Base-by-base conservation (phyloP, 305 asterid genomes). In the Fraxinus floribunda region DNA sequence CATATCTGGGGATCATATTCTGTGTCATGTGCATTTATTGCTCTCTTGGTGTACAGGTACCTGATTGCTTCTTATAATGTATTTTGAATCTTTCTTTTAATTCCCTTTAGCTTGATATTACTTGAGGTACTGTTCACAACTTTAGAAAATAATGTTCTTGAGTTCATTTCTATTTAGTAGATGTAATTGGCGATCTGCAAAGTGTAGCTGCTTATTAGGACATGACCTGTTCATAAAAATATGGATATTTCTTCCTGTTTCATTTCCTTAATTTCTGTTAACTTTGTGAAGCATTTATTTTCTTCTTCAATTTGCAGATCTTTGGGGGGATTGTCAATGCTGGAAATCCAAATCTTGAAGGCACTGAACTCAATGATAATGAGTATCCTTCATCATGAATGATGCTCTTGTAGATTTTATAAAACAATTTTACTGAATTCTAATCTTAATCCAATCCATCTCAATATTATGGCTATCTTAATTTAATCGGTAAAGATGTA, bases 31-130 rank as follows among this genome's bases (percentile, higher is more conserved):
- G 99, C 93, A 80, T 96, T 80, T 96, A 96, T 80, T 94, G 99
- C 89, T 94, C 99, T 79, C 80, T 94, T 64, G 98, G 97, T 83
- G 91, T 96, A 81, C 99, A 96, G 99, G 99, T 94, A 89, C 30
- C 68, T 35, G 30, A 79, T 77, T 70, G 44, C 80, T 77, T 74
- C 68, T 77, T n/a, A 30, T 75, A 41, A 38, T 62, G 18, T 73
- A 44, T 78, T 82, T 75, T 46, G 76, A 76, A 20, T 79, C 74
- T 77, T 70, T 62, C 55, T 32, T 76, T 46, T 78, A 68, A 26
- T 64, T 73, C n/a, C 30, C 66, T 82, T 79, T 26, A 22, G 57
- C 41, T 75, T 11, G 41, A 11, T 15, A 11, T 71, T 71, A 34
- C 44, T 71, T 78, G 66, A 70, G 30, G 38, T 78, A 57, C 73